Evolutionary conservation across 2,329 filamentous ascomycete species (phyloP).

Genomic region (Ophiostoma novo-ulmi): DNA sequence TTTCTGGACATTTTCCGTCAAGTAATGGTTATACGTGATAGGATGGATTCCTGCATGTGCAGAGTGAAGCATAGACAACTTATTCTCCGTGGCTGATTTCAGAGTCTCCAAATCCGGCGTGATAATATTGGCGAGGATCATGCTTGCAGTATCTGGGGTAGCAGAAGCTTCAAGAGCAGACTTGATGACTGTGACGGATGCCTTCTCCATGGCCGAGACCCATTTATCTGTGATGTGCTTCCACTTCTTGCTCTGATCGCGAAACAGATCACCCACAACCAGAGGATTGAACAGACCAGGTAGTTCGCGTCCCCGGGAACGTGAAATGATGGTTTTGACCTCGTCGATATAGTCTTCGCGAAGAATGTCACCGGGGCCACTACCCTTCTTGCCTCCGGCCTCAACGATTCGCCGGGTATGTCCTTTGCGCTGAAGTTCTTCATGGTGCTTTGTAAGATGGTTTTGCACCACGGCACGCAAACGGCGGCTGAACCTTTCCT

Average conservation of each 20-base stretch:
- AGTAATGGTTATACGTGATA: background rate
- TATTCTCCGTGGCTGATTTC: background rate
- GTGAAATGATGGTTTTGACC: background rate
- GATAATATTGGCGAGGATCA: background rate
- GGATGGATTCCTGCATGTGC: background rate
- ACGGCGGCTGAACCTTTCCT: background rate
- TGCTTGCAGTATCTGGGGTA: background rate
- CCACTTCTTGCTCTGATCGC: constrained; percentile 3
- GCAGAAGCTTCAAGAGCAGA: background rate
- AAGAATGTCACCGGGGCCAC: background rate
- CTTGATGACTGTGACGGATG: background rate
- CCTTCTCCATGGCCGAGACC: background rate
- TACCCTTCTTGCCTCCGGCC: background rate
- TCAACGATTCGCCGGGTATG: background rate
- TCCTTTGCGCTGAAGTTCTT: background rate
- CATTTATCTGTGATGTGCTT: background rate
- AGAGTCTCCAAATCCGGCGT: background rate
- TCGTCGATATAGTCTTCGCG: background rate
- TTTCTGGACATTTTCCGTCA: background rate
- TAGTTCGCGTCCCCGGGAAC: background rate
- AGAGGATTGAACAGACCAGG: background rate
- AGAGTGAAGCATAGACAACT: background rate
- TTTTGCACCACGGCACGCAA: background rate
- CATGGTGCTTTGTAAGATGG: background rate
- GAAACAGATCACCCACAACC: background rate